A percentile compares a stretch with the other conserved stretches of the same genome.
phyloP scores from a whole-genome alignment of 352 stramenopile genomes.

The Globisporangium cederbergense region DNA sequence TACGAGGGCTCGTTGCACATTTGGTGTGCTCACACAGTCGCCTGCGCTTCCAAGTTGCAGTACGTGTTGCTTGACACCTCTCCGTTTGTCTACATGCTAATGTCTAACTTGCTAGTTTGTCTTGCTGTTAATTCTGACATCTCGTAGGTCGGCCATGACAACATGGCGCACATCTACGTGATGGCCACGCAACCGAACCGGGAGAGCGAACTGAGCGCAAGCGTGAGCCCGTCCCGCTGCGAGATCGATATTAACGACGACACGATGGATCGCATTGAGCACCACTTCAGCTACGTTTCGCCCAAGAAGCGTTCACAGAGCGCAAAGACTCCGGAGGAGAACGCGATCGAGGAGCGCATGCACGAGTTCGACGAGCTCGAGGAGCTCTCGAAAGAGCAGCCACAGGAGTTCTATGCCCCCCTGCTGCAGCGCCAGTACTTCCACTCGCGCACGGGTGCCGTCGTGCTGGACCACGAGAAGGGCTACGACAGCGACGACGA shows the following conservation, averaged over 20 bases:
- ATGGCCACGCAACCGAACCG: conserved; percentile 43
- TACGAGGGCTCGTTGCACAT: conserved; percentile 70
- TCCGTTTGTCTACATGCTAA: not conserved
- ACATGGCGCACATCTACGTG: conserved; percentile 82
- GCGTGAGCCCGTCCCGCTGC: conserved; percentile 34
- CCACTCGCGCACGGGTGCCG: conserved; percentile 78
- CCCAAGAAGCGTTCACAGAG: conserved; percentile 32
- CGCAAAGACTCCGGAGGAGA: conserved; percentile 24
- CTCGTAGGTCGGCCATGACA: conserved; percentile 63
- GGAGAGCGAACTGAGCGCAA: conserved; percentile 18
- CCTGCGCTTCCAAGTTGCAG: conserved; percentile 74
- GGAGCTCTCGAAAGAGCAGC: conserved; percentile 48
- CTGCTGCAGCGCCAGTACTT: conserved; percentile 86
- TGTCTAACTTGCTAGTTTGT: not conserved
- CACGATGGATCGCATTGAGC: conserved; percentile 51
- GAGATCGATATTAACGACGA: conserved; percentile 58
- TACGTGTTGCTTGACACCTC: conserved; percentile 18
- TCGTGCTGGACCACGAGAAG: conserved; percentile 81
- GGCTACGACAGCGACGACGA: conserved; percentile 88
- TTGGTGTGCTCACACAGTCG: conserved; percentile 75
- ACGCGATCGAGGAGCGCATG: conserved; percentile 52
- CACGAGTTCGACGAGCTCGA: conserved; percentile 75
- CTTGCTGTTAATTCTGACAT: not conserved
- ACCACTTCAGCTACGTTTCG: conserved; percentile 67
- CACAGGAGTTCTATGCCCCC: conserved; percentile 66